Conservation (phyloP, 345 rosid genomes). For the thale cress (Arabidopsis thaliana) region TAIR10.1 NC_003070.9:4922001-4922500, state of each 20-base stretch:
- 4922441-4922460: conserved; percentile 35
- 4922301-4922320: neutral
- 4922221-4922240: neutral
- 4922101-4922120: too few relatives aligned
- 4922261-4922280: neutral
- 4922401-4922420: neutral
- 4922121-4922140: too few relatives aligned
- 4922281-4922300: conserved; percentile 9
- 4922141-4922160: too few relatives aligned
- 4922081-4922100: too few relatives aligned
- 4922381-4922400: too few relatives aligned
- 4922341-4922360: neutral
- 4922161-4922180: too few relatives aligned
- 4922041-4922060: too few relatives aligned
- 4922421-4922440: conserved; percentile 16
- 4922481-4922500: conserved; percentile 44
- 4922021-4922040: too few relatives aligned
- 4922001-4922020: too few relatives aligned
- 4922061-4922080: too few relatives aligned
- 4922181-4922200: neutral
- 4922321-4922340: neutral
- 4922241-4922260: neutral
- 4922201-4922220: neutral
- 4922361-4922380: neutral
- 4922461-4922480: conserved; percentile 35